These are phyloP conservation scores for Chalciporus piperatoides DNA, from an alignment of 1,284 basidiomycete genomes.

Conservation along the genomic window DNA sequence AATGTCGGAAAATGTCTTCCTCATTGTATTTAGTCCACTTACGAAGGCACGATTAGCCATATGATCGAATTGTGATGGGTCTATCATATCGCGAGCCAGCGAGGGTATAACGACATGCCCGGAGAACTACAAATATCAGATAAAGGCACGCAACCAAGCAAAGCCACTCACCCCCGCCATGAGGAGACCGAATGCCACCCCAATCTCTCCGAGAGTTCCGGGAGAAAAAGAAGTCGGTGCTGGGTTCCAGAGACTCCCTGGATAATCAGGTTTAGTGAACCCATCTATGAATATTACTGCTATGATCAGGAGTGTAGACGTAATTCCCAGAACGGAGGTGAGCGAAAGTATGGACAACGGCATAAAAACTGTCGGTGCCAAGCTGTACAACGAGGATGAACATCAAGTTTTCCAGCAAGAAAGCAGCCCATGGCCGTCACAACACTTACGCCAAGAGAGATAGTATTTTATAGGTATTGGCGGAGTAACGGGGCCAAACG, in stretches of 20 bases:
- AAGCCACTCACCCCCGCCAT: constrained; percentile 80
- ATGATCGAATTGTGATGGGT: constrained; percentile 75
- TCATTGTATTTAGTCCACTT: constrained; percentile 25
- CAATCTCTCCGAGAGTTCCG: constrained; percentile 57
- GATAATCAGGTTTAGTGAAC: constrained; percentile 69
- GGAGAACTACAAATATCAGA: constrained; percentile 56
- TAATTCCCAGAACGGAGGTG: constrained; percentile 79
- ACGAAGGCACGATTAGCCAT: constrained; percentile 88
- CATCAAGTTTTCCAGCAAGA: background rate
- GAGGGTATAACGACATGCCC: constrained; percentile 94
- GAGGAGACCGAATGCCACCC: constrained; percentile 81
- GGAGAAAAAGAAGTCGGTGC: constrained; percentile 67
- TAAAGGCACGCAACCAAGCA: background rate
- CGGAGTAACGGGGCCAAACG: constrained; percentile 63
- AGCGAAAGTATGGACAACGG: constrained; percentile 83
- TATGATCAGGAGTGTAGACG: constrained; percentile 77
- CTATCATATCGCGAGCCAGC: constrained; percentile 85
- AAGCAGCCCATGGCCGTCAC: background rate
- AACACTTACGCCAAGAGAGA: constrained; percentile 65
- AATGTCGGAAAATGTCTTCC: constrained; percentile 6
- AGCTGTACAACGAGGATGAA: constrained; percentile 36
- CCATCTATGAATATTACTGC: constrained; percentile 85
- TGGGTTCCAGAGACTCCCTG: constrained; percentile 80
- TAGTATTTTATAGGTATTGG: constrained; percentile 72
- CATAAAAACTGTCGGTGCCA: constrained; percentile 81